Evolutionary conservation across 352 stramenopile species (phyloP), one percentile per base, ranked within the genome.

Genomic region (Phytophthora boehmeriae): DNA sequence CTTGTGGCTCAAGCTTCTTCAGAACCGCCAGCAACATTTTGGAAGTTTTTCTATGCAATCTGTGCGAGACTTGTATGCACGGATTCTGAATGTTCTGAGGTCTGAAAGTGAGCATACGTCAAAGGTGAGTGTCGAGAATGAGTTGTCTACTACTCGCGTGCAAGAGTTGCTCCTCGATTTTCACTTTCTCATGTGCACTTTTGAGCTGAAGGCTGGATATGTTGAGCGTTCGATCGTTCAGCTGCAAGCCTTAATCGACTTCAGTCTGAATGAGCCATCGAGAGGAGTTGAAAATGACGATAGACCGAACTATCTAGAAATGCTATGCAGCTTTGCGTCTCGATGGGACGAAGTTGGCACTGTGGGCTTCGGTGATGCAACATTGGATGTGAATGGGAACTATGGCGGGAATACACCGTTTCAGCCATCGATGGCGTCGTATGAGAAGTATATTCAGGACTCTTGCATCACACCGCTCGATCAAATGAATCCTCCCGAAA

Each of bases 41-140:
- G 67, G 78, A 20, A 75, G 49, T 27, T 96, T 96, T 52, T 89
- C 80, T 1, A 74, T 94, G 59, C 68, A 85, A 6, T 68, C 76
- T 42, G 46, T 91, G 17, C 85, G 85, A 9, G 77, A 96, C 27
- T 41, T 90, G 20, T 94, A 85, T 50, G 87, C 85, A 19, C 78
- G 87, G 8, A 71, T 90, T 27, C 43, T 92, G 16, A 57, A 72
- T 17, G 66, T 91, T 22, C 59, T 90, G 25, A 68, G 70, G 56
- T 62, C 66, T 32, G 66, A 86, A 35, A 44, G 64, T 6, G 38
- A n/a, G 11, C 55, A 54, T 20, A 17, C 8, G 1, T 19, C n/a
- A 46, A 19, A 6, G 8, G 5, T 35, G 44, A 53, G 17, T 23
- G 39, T 11, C 17, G 51, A 22, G 44, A 38, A 30, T 14, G 49